phyloP scores from a whole-genome alignment of 495 filamentous ascomycete genomes.

The Penicilliopsis zonata region DNA sequence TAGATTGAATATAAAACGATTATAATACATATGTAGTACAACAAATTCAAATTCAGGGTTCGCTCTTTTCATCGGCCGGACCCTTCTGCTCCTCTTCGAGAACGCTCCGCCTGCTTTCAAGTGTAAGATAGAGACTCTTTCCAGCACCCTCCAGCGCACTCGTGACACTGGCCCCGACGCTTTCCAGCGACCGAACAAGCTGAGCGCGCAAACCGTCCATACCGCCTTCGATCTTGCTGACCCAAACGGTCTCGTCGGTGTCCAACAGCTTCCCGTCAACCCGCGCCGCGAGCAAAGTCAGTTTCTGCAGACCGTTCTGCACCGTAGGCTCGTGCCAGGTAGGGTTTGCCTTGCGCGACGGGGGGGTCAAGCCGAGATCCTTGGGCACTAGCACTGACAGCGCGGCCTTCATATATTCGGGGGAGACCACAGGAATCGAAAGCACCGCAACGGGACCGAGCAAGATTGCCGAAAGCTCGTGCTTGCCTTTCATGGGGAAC shows the following conservation, averaged over 20 bases:
- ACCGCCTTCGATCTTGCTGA: constrained; percentile 73
- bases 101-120: constrained; percentile 65
- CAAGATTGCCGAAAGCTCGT: constrained; percentile 65
- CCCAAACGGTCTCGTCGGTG: constrained; percentile 63
- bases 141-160: constrained; percentile 61
- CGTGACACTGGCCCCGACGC: constrained; percentile 60
- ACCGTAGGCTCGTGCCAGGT: constrained; percentile 66
- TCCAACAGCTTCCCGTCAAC: constrained; percentile 79
- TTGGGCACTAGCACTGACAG: constrained; percentile 64
- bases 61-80: constrained; percentile 21
- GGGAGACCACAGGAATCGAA: constrained; percentile 72
- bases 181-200: constrained; percentile 66
- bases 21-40: constrained; percentile 25
- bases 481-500: constrained; percentile 34
- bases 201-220: constrained; percentile 72
- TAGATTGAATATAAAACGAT: background rate
- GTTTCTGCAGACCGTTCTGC: constrained; percentile 72
- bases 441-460: constrained; percentile 68
- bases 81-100: constrained; percentile 60
- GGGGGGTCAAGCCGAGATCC: constrained; percentile 59
- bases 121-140: constrained; percentile 69
- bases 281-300: constrained; percentile 74
- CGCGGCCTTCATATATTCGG: constrained; percentile 66
- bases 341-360: constrained; percentile 59
- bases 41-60: constrained; percentile 13